These are phyloP conservation scores for Suillus weaverae DNA, from an alignment of 768 basidiomycete species.

Conservation along the genomic window DNA sequence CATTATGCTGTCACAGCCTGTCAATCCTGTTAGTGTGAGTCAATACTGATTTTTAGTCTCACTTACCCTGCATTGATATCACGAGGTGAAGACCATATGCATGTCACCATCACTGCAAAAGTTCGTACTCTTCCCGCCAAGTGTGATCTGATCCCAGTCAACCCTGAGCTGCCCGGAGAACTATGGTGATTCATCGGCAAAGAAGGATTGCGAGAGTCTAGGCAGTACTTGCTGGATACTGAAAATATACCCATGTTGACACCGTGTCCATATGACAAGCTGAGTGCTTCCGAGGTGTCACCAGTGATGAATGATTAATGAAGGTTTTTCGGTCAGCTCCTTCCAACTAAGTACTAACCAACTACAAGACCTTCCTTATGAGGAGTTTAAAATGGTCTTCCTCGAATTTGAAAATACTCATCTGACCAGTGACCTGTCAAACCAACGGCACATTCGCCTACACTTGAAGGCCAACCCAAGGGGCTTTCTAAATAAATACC, in stretches of 20 bases:
- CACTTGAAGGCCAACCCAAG: too few species aligned
- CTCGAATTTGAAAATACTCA: background rate
- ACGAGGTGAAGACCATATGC: background rate
- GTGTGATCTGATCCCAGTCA: slow-evolving; percentile 20
- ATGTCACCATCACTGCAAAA: slow-evolving; percentile 1
- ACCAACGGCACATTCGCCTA: too few species aligned
- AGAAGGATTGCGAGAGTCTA: slow-evolving; percentile 12
- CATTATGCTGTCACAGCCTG: background rate
- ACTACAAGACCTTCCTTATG: slow-evolving; percentile 11
- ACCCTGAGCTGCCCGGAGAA: slow-evolving; percentile 20
- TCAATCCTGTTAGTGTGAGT: background rate
- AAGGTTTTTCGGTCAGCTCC: background rate
- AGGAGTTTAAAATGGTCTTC: background rate
- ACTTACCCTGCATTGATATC: background rate
- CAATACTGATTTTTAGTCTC: background rate
- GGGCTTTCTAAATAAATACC: background rate
- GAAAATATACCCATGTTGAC: slow-evolving; percentile 16
- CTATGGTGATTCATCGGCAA: slow-evolving; percentile 1
- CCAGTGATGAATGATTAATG: background rate
- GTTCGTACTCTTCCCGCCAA: slow-evolving; percentile 15
- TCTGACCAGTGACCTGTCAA: background rate
- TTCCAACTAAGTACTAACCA: background rate
- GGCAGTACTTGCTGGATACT: slow-evolving; percentile 19
- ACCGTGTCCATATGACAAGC: slow-evolving; percentile 14
- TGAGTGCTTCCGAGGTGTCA: slow-evolving; percentile 7